These are phyloP conservation scores for Pythium apleroticum DNA, from an alignment of 352 stramenopile species.

Conservation along the genomic window DNA sequence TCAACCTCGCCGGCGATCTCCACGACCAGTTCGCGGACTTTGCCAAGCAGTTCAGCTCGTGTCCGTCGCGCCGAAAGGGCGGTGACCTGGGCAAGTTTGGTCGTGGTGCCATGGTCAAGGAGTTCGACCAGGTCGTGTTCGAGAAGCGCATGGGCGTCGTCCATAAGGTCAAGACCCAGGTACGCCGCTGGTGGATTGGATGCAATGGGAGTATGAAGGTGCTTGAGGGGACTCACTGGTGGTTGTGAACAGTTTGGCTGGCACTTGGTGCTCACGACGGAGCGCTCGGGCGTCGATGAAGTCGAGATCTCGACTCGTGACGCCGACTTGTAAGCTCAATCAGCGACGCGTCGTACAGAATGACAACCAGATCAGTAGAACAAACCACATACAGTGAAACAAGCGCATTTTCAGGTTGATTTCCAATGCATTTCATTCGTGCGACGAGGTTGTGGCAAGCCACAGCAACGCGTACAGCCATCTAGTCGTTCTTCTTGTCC, in stretches of 20 bases:
- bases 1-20: conserved; percentile 50
- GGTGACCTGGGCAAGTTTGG: conserved; percentile 69
- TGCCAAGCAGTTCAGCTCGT: conserved; percentile 68
- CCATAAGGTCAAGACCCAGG: conserved; percentile 79
- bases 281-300: conserved; percentile 53
- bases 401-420: conserved; percentile 1
- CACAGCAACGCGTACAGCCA: background rate
- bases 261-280: conserved; percentile 74
- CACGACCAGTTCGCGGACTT: conserved; percentile 48
- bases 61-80: conserved; percentile 58
- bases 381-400: background rate
- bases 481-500: conserved; percentile 32
- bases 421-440: conserved; percentile 3
- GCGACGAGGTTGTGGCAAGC: background rate
- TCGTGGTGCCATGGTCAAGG: conserved; percentile 68
- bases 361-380: background rate
- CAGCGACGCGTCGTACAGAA: conserved; percentile 5
- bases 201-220: too few relatives aligned
- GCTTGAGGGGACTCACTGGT: background rate
- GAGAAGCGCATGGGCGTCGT: conserved; percentile 58
- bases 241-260: conserved; percentile 58
- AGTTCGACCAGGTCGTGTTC: conserved; percentile 83
- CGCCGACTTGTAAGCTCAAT: conserved; percentile 4
- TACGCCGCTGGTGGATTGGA: too few relatives aligned
- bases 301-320: conserved; percentile 29